Evolutionary conservation across 2,329 filamentous ascomycete genomes (phyloP).

Genomic region (Byssochlamys sp.): DNA sequence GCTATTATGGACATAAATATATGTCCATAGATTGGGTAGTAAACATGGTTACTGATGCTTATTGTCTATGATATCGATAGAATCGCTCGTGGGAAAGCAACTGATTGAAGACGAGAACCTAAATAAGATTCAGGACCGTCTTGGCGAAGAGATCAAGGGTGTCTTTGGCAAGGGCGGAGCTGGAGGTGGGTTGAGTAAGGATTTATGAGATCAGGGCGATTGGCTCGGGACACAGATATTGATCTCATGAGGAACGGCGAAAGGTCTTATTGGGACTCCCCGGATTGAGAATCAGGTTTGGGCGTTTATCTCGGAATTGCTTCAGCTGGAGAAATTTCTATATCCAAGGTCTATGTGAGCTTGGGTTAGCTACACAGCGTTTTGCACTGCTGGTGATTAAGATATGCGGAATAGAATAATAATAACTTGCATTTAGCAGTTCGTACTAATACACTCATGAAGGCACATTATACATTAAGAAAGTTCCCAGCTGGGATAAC

Average conservation of each 20-base stretch:
- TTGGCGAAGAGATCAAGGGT: conserved; percentile 13
- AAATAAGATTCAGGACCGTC: conserved; percentile 16
- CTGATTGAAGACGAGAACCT: conserved; percentile 17
- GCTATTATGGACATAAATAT: too few species aligned
- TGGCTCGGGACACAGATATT: neutral
- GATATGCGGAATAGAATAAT: neutral
- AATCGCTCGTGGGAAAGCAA: neutral
- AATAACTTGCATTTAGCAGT: neutral
- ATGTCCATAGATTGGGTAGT: neutral
- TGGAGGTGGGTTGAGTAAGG: neutral
- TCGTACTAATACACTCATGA: neutral
- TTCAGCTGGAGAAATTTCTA: neutral
- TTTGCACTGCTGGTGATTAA: neutral
- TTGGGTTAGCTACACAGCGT: neutral
- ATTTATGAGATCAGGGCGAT: neutral
- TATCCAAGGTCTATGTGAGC: neutral
- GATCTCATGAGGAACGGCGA: too few species aligned
- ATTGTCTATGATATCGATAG: neutral
- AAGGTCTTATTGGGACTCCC: too few species aligned
- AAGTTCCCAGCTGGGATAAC: neutral
- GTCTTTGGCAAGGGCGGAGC: conserved; percentile 15
- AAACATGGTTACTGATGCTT: neutral
- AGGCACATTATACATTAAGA: neutral
- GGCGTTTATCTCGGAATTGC: neutral
- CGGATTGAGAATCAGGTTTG: neutral